Evolutionary conservation across 345 rosid genomes (phyloP), one percentile per base, ranked within the genome.

Genomic region (Dovyalis caffra): DNA sequence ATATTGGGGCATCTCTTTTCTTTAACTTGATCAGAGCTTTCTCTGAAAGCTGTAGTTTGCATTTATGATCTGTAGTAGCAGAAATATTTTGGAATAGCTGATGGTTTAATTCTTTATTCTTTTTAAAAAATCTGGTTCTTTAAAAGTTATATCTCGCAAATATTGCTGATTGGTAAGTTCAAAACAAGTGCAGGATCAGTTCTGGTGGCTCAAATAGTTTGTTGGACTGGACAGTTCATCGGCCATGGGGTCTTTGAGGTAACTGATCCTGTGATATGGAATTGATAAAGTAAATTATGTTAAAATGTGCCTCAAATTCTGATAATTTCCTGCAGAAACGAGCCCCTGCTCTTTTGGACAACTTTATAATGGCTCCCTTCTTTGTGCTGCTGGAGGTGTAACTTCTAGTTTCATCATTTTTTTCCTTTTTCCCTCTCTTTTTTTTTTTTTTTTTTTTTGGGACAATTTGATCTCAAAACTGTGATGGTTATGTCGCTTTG

Each of bases 181-280:
- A 28, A 29, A 32, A 25, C 15, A 29, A 47, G 33, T 16, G 29
- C 60, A 20, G 37, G 34, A 45, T 31, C 58, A 16, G 71, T 85
- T 74, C 80, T 88, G 61, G 86, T 74, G 32, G 77, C 87, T 80
- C 89, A 90, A 78, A 26, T 90, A 33, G 43, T 84, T 61, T 90
- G 94, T 69, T 90, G 94, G 94, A 76, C n/a, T 25, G 90, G 90
- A 69, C 91, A 87, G 77, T 87, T 87, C 82, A 79, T 90, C 23
- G 91, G 94, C 63, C 91, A 87, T 37, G 88, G 89, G 23, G 80
- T 88, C 61, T 90, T 82, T 63, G 94, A 88, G 89, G 94, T 88
- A 71, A 70, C 38, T 62, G 18, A 7, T 80, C 74, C 37, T 69
- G 12, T 56, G 23, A 18, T 32, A 40, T 33, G 40, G 11, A 28